Evolutionary conservation across 2,329 filamentous ascomycete genomes (phyloP).

Genomic region (Colletotrichum chrysophilum): DNA sequence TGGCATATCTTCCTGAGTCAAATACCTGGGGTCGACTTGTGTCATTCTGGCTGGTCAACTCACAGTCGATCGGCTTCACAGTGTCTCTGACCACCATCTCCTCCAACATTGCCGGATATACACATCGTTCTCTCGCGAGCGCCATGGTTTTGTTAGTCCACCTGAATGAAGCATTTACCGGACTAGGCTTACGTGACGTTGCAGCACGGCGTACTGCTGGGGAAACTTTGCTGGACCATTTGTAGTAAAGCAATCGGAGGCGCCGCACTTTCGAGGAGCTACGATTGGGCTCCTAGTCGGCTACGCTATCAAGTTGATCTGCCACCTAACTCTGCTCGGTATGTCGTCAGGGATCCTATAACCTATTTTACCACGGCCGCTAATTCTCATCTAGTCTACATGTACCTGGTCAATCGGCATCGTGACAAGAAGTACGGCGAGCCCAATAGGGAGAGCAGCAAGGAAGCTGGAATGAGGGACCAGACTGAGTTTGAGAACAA

Average conservation of each 20-base stretch:
- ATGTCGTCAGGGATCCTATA: not conserved
- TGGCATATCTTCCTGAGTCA: not conserved
- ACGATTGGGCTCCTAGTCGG: not conserved
- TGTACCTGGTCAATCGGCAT: not conserved
- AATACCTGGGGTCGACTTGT: not conserved
- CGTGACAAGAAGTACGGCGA: slow-evolving; percentile 29
- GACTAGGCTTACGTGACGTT: rapidly evolving
- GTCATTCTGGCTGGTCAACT: not conserved
- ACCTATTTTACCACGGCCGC: rapidly evolving
- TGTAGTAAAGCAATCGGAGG: not conserved
- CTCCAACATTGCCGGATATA: not conserved
- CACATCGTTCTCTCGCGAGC: not conserved
- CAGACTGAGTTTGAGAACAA: slow-evolving; percentile 47
- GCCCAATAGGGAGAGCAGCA: slow-evolving; percentile 35
- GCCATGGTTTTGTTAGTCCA: not conserved
- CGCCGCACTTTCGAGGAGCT: not conserved
- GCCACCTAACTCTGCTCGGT: not conserved
- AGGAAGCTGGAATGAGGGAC: slow-evolving; percentile 45
- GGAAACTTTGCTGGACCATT: not conserved
- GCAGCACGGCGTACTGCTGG: not conserved
- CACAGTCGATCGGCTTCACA: not conserved
- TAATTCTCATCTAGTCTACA: not conserved
- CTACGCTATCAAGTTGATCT: not conserved
- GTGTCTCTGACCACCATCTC: not conserved
- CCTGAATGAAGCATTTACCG: rapidly evolving